Evolutionary conservation across 73 alveolate genomes (phyloP), one percentile per base, ranked within the genome.

Genomic region (Paraurostyla sp.): DNA sequence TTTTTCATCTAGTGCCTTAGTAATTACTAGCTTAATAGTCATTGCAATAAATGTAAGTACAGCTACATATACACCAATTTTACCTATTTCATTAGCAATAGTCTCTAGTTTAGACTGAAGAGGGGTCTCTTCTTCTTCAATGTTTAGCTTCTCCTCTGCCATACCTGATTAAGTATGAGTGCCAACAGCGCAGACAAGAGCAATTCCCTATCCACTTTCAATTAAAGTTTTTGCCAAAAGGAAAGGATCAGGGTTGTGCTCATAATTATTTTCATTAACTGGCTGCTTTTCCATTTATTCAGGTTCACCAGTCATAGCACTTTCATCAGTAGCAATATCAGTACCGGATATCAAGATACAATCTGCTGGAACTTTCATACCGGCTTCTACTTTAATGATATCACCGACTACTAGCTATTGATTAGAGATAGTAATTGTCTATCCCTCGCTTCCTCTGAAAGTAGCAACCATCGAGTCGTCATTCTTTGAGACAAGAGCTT

Each of bases 331-430:
- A 41, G 92, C 95, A 58, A 94, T 88, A 85, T 96, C 93, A 75
- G 91, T 92, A 25, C 94, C 93, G 50, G 93, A 93, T 58, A 95
- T 62, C n/a, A 97, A 92, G 73, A 97, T 80, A 41, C 98, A 98
- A 89, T 97, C 99, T 7, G 97, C 98, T n/a, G 99, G 99, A 45
- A 97, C 68, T 13, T 81, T 93, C 89, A 96, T 99, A 50, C 99
- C 99, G 40, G 96, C 89, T 52, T 94, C 97, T 13, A 97, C 50
- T 43, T 92, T 80, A 41, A 96, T 84, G 43, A 97, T 42, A 84
- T 97, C 99, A 16, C 99, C 99, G 20, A 97, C 99, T 41, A 96
- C 92, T 51, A 97, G 93, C 38, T 90, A 93, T 89, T 82, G 90
- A 57, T 80, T 87, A 18, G 94, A 82, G 84, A 96, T 85, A 46